Evolutionary conservation across 2,329 filamentous ascomycete genomes (phyloP).

Genomic region (Ceratocystis papillata): DNA sequence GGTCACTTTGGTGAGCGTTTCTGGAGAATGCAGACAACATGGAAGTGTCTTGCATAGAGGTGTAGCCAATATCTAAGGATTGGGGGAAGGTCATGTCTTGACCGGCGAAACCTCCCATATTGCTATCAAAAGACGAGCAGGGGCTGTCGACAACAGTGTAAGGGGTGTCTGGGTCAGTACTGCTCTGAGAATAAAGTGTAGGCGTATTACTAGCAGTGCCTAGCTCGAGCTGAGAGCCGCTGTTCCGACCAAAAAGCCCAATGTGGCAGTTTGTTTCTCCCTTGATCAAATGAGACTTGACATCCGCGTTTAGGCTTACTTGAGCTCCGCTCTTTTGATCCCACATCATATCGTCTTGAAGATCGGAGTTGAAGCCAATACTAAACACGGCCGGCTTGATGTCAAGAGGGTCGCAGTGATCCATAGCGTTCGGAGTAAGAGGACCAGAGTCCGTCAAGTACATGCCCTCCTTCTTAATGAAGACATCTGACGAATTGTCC

Average conservation of each 20-base stretch:
- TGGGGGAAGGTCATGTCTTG: slow-evolving; percentile 12
- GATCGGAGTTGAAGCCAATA: not conserved
- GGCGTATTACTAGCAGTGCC: not conserved
- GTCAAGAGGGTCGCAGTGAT: not conserved
- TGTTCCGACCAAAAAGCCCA: not conserved
- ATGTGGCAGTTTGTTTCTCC: too few species aligned
- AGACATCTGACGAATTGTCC: not conserved
- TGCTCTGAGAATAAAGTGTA: not conserved
- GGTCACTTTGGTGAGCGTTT: not conserved
- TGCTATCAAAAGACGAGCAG: slow-evolving; percentile 16
- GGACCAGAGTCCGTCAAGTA: not conserved
- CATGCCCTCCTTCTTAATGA: slow-evolving; percentile 4
- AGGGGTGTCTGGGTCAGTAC: slow-evolving; percentile 1
- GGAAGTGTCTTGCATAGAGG: slow-evolving; percentile 1
- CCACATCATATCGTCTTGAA: not conserved
- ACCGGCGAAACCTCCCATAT: slow-evolving; percentile 5
- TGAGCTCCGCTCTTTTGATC: not conserved
- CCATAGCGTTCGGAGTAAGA: not conserved
- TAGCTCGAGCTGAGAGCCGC: not conserved
- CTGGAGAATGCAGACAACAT: slow-evolving; percentile 1
- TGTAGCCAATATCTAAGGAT: not conserved
- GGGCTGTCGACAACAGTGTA: slow-evolving; percentile 12
- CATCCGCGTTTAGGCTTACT: not conserved
- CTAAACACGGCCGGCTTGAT: not conserved
- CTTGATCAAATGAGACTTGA: not conserved